These are phyloP conservation scores for Arthrobotrys entomopaga DNA, from an alignment of 2,329 filamentous ascomycete species.

Conservation along the genomic window DNA sequence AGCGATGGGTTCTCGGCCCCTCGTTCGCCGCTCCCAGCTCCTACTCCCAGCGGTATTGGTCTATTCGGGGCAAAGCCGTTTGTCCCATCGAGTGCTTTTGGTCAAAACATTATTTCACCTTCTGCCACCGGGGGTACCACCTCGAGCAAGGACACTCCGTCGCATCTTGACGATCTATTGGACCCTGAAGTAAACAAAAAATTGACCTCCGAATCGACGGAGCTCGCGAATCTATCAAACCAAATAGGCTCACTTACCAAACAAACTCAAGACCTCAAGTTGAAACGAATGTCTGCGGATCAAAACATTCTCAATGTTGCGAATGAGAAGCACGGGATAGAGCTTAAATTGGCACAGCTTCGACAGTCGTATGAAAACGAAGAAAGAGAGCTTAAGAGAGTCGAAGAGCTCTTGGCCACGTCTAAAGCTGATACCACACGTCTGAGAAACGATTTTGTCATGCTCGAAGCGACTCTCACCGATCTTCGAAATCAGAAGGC, in stretches of 20 bases:
- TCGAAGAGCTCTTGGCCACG: constrained; percentile 82
- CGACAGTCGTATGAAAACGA: constrained; percentile 92
- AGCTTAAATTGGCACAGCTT: constrained; percentile 85
- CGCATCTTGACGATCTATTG: constrained; percentile 82
- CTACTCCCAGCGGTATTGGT: constrained; percentile 60
- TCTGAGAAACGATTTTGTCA: constrained; percentile 82
- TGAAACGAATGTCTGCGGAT: constrained; percentile 80
- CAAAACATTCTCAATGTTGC: constrained; percentile 82
- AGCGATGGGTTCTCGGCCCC: constrained; percentile 62
- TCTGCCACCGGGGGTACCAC: constrained; percentile 72
- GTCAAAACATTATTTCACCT: constrained; percentile 80
- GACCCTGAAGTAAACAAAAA: constrained; percentile 90
- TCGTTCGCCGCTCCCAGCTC: constrained; percentile 68
- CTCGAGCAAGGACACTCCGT: constrained; percentile 63
- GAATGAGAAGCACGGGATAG: constrained; percentile 91
- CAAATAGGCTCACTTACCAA: constrained; percentile 90
- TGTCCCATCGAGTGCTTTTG: constrained; percentile 89
- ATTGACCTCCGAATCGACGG: constrained; percentile 86
- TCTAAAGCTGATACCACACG: constrained; percentile 84
- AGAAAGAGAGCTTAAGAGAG: constrained; percentile 81
- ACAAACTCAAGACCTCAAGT: constrained; percentile 93
- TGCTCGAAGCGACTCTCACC: constrained; percentile 81
- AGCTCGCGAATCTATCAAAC: constrained; percentile 94
- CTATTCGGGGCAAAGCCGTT: constrained; percentile 80
- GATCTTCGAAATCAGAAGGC: constrained; percentile 86